Base-by-base conservation (phyloP, 176 grass and related monocot species). In the Miscanthus lutarioriparius region DNA sequence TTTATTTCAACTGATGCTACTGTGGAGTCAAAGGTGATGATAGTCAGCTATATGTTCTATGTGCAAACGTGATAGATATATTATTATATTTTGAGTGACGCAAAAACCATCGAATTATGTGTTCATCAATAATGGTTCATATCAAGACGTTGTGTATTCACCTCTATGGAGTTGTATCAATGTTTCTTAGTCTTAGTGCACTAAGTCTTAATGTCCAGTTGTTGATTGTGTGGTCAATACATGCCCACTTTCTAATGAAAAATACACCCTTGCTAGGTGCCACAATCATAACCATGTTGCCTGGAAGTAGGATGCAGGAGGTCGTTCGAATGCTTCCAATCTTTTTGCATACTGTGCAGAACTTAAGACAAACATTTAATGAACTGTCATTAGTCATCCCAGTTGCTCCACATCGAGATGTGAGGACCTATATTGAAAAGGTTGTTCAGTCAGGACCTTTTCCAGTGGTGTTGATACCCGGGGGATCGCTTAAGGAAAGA, bases 251-350 rank as follows among this genome's bases (percentile, higher is more conserved):
- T 67, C 79, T 91, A 61, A 94, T 67, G 72, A 81, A 41, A 87
- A 69, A 74, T 80, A 22, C 61, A 37, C 69, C 51, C 76, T 78
- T 91, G 77, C 41, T 88, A 98, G 96, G 88, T 77, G 62, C 87
- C 39, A 98, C 87, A 66, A 86, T 98, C 70, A 78, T 98, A 85
- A 93, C 87, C 67, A 84, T 98, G 76, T 68, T 95, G 48, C 96
- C 96, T 85, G 93, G 96, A 90, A 98, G 96, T 87, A 91, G 96
- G 86, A 78, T 98, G 82, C 96, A 98, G 87, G 96, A 95, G 83
- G 96, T 95, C 54, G 92, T 73, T 75, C 73, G 85, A 23, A 98
- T 98, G 85, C 93, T 98, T 81, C 96, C 96, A 35, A 92, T 95
- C 75, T 98, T 88, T 79, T 76, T 93, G 74, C 76, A 82, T 78